phyloP scores from a whole-genome alignment of 495 filamentous ascomycete species.

The Penicillium mononematosum region DNA sequence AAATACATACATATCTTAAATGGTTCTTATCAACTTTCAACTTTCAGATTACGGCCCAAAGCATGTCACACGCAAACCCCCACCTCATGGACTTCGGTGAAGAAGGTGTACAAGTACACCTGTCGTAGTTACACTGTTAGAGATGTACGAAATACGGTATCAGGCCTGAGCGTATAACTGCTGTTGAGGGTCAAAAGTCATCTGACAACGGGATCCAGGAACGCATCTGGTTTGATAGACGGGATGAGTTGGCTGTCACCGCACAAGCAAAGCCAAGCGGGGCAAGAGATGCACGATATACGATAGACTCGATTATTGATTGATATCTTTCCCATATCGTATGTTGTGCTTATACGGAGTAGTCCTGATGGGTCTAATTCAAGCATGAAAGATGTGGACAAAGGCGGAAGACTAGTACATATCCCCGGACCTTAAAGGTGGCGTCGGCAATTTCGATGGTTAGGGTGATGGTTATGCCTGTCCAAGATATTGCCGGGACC shows the following conservation, averaged over 20 bases:
- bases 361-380: neutral
- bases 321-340: neutral
- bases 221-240: conserved; percentile 29
- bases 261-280: conserved; percentile 8
- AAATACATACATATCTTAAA: neutral
- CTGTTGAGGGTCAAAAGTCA: neutral
- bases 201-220: conserved; percentile 30
- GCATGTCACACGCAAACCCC: neutral
- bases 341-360: neutral
- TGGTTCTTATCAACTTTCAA: neutral
- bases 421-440: conserved; percentile 21
- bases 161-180: conserved; percentile 22
- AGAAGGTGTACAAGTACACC: neutral
- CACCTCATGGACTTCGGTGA: conserved; percentile 1
- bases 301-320: neutral
- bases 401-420: conserved; percentile 8
- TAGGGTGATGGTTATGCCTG: too few species aligned
- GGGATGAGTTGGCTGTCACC: conserved; percentile 5
- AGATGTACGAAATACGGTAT: neutral
- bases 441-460: conserved; percentile 15
- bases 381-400: neutral
- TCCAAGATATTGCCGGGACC: neutral
- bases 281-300: neutral
- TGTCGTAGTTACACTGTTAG: conserved; percentile 2
- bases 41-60: neutral